Evolutionary conservation across 257 asterid species (phyloP).

Genomic region (Solanum chiquidenum): DNA sequence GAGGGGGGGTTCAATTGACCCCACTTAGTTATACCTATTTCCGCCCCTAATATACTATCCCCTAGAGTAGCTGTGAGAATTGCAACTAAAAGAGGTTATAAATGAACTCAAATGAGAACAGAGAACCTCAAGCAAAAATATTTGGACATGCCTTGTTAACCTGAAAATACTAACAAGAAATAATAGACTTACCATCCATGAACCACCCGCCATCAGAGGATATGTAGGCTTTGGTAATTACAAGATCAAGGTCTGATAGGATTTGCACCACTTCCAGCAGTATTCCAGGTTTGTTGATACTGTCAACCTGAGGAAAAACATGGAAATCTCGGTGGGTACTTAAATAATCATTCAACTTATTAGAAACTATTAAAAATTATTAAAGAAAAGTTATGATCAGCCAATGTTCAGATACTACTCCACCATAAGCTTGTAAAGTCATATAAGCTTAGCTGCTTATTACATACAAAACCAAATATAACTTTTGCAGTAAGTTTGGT

Average conservation of each 20-base stretch:
- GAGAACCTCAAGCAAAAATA: not conserved
- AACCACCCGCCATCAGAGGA: conserved; percentile 99
- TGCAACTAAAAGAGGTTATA: not conserved
- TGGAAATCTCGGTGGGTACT: conserved; percentile 1
- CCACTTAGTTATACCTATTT: not conserved
- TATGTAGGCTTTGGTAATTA: conserved; percentile 88
- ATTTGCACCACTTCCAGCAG: conserved; percentile 97
- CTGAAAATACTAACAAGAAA: conserved; percentile 1
- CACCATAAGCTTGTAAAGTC: not conserved
- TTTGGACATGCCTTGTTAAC: not conserved
- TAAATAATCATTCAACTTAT: not conserved
- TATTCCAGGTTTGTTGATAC: conserved; percentile 96
- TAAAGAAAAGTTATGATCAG: not conserved
- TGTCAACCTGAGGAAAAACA: conserved; percentile 59
- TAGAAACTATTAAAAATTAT: not conserved
- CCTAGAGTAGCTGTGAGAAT: not conserved
- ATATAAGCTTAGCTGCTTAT: not conserved
- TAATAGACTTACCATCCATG: conserved; percentile 73
- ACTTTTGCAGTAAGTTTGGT: not conserved
- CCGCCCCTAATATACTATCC: not conserved
- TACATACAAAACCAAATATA: not conserved
- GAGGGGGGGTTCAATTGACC: not conserved
- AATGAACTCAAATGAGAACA: not conserved
- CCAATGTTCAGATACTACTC: not conserved
- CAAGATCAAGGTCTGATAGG: conserved; percentile 85